Base-by-base conservation (phyloP, 1,284 basidiomycete species). In the Malassezia furfur region DNA sequence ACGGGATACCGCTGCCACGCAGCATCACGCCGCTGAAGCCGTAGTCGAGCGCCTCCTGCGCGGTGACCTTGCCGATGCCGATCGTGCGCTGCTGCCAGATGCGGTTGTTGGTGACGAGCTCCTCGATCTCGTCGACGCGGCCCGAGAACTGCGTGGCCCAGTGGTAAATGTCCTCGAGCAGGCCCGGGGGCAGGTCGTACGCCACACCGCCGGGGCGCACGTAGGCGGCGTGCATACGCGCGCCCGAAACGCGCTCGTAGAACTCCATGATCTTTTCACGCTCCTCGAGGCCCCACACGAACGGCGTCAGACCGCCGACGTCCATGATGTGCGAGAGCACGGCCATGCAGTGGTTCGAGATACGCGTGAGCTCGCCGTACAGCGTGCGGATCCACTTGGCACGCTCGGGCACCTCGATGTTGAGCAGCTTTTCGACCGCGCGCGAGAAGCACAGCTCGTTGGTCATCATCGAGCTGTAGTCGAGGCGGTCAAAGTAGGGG, bases 261-360 rank as follows among this genome's bases (percentile, higher is more conserved):
- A 98, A 98, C 77, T 98, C 93, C 93, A 96, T 96, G 64, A 98
- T 84, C 80, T 98, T 96, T 79, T 98, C 93, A 64, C 93, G 90
- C 78, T 98, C 93, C 78, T 98, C 93, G 81, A 98, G 96, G 71
- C 91, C 94, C 91, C 91, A 98, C 37, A 98, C 81, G 85, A 96
- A 99, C 45, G 93, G 94, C 1, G 94, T 99, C 7, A 99, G 81
- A 61, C 90, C 93, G 75, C 93, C 94, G 61, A 98, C 93, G 46
- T 74, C 72, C 72, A 74, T 74, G 56, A 67, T 59, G 78, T 94
- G 88, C 28, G 93, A 89, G 40, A 99, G 82, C 60, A 98, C 83
- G 57, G 93, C 93, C 94, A 99, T 98, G 63, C 96, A 81, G 76
- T 96, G 93, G 81, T 96, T 96, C 60, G 96, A 81, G 64, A 96